phyloP scores from a whole-genome alignment of 441 rosid species.

The Arabidopsis lyrata region DNA sequence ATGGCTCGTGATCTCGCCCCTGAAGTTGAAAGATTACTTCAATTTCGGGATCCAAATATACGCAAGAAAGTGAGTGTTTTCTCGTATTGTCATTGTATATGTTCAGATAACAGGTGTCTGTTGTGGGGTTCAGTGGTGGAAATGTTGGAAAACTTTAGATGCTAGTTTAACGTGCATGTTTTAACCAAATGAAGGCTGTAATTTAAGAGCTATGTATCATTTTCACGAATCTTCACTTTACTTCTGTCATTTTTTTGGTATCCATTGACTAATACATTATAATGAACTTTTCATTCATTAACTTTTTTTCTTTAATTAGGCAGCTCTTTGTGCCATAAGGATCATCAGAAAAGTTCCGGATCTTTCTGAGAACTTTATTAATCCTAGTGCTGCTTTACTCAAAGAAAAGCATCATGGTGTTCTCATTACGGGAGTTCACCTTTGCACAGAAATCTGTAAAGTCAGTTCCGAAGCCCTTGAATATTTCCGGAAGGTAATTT shows the following conservation, averaged over 20 bases:
- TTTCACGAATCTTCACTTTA: slow-evolving; percentile 7
- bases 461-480: slow-evolving; percentile 90
- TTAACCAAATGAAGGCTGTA: slow-evolving; percentile 14
- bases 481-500: slow-evolving; percentile 81
- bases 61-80: slow-evolving; percentile 79
- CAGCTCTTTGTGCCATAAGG: slow-evolving; percentile 92
- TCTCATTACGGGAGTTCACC: slow-evolving; percentile 90
- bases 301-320: slow-evolving; percentile 56
- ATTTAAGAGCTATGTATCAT: slow-evolving; percentile 9
- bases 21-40: slow-evolving; percentile 94
- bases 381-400: slow-evolving; percentile 81
- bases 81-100: slow-evolving; percentile 13
- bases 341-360: slow-evolving; percentile 97
- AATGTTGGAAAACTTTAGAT: slow-evolving; percentile 21
- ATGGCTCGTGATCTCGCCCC: slow-evolving; percentile 99
- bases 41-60: slow-evolving; percentile 95
- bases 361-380: slow-evolving; percentile 92
- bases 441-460: slow-evolving; percentile 88
- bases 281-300: slow-evolving; percentile 10
- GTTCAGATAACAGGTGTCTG: neutral
- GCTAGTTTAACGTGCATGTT: slow-evolving; percentile 14
- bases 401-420: slow-evolving; percentile 99
- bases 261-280: slow-evolving; percentile 11
- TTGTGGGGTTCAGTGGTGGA: slow-evolving; percentile 6
- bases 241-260: slow-evolving; percentile 12